A percentile compares a stretch with the other conserved stretches of the same genome.
These are phyloP conservation scores for Aspergillus brasiliensis DNA, from an alignment of 2,329 filamentous ascomycete species.

Conservation along the genomic window DNA sequence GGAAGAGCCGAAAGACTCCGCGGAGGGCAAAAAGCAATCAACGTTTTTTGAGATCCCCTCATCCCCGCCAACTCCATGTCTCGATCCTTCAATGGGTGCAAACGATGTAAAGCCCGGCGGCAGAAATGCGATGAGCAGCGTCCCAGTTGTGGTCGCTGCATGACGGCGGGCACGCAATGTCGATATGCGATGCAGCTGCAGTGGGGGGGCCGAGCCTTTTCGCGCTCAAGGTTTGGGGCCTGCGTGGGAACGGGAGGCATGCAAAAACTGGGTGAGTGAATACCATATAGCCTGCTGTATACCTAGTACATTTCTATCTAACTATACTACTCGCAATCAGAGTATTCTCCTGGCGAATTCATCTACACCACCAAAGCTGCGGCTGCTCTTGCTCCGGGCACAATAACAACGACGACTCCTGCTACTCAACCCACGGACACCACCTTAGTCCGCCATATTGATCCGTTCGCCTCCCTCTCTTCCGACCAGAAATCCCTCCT, in stretches of 20 bases:
- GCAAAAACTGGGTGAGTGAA: conserved; percentile 37
- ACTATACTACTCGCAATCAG: conserved; percentile 18
- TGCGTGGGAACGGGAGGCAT: conserved; percentile 38
- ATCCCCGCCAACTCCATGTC: conserved; percentile 32
- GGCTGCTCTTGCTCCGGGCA: conserved; percentile 15
- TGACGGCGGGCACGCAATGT: conserved; percentile 39
- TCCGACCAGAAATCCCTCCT: conserved; percentile 39
- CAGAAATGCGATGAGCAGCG: conserved; percentile 50
- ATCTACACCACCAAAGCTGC: conserved; percentile 39
- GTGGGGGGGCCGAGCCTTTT: conserved; percentile 47
- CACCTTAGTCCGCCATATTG: conserved; percentile 32
- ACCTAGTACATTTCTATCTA: not conserved
- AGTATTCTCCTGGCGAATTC: conserved; percentile 44
- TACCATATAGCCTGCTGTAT: not conserved
- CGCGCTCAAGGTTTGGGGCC: conserved; percentile 41
- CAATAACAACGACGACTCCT: conserved; percentile 11
- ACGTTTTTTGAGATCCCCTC: not conserved
- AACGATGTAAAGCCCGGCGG: conserved; percentile 47
- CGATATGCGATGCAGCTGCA: conserved; percentile 46
- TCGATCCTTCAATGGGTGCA: conserved; percentile 48
- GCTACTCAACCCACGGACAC: conserved; percentile 12
- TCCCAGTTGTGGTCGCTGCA: conserved; percentile 45
- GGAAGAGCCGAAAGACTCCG: conserved; percentile 8
- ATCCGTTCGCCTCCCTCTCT: conserved; percentile 42
- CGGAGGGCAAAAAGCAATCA: conserved; percentile 13